Conservation (phyloP, 1,139 yeast species). For the Yamadazyma conglobata region DNA sequence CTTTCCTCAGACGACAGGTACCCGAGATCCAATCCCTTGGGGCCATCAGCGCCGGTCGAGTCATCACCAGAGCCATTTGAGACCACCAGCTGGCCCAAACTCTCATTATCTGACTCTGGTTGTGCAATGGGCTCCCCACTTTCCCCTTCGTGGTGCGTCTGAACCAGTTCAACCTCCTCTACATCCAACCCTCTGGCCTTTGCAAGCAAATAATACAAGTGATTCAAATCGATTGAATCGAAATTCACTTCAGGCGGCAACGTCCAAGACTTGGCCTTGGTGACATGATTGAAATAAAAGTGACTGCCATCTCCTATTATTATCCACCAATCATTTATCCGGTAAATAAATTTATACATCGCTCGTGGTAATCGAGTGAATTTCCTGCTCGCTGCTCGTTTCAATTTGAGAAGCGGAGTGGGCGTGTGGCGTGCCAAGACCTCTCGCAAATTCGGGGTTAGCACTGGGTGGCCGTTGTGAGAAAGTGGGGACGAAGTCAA, state of each 20-base stretch:
- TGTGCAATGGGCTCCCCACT: not conserved
- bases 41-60: not conserved
- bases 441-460: too few species aligned
- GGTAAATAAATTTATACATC: constrained; percentile 15
- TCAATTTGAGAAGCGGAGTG: too few species aligned
- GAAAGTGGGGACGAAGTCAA: too few species aligned
- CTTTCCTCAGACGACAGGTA: constrained; percentile 8
- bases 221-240: constrained; percentile 23
- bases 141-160: constrained; percentile 2
- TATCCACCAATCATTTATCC: constrained; percentile 12
- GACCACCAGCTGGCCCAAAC: not conserved
- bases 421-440: too few species aligned
- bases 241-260: constrained; percentile 10
- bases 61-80: not conserved
- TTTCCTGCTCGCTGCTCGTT: too few species aligned
- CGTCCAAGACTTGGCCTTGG: constrained; percentile 10
- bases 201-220: constrained; percentile 29
- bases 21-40: constrained; percentile 5
- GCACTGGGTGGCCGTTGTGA: too few species aligned
- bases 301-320: constrained; percentile 10
- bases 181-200: constrained; percentile 27
- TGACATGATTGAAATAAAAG: constrained; percentile 12
- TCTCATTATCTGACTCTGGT: not conserved
- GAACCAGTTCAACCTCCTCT: constrained; percentile 4
- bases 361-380: too few species aligned